These are phyloP conservation scores for Trypanosoma lewisi DNA, from an alignment of 208 protist species.

Conservation along the genomic window DNA sequence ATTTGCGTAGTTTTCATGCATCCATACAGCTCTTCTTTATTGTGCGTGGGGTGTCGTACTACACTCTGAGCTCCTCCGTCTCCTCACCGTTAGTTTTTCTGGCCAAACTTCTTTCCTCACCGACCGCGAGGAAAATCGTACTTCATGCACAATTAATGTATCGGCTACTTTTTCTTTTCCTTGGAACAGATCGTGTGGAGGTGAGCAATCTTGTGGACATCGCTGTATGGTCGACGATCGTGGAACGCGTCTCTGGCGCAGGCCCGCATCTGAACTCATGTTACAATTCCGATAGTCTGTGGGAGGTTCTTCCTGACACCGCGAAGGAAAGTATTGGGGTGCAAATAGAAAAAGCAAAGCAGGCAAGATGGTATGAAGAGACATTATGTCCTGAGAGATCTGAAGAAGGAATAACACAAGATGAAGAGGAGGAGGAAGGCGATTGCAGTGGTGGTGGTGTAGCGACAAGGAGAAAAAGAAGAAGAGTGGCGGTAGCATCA, in stretches of 20 bases:
- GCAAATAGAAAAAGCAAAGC: constrained; percentile 4
- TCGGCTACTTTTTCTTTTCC: constrained; percentile 64
- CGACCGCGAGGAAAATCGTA: constrained; percentile 48
- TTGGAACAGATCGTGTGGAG: constrained; percentile 72
- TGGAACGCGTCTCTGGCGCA: constrained; percentile 19
- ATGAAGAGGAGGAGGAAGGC: too few relatives aligned
- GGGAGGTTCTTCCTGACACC: constrained; percentile 6
- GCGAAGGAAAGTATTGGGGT: constrained; percentile 9
- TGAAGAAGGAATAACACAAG: neutral
- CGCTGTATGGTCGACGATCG: constrained; percentile 33
- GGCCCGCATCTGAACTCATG: neutral
- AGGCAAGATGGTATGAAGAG: constrained; percentile 4
- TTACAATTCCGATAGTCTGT: constrained; percentile 3
- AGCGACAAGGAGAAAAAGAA: too few relatives aligned
- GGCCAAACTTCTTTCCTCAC: constrained; percentile 43
- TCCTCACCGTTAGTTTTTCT: constrained; percentile 52
- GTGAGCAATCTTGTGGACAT: constrained; percentile 64
- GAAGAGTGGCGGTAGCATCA: neutral
- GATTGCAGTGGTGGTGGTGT: too few relatives aligned
- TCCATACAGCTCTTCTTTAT: constrained; percentile 46
- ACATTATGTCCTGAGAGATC: neutral
- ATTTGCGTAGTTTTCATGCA: constrained; percentile 25
- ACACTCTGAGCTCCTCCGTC: constrained; percentile 39
- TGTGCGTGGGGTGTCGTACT: constrained; percentile 35
- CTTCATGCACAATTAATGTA: constrained; percentile 50